Evolutionary conservation across 257 asterid genomes (phyloP).

Genomic region (Capsicum pubescens): DNA sequence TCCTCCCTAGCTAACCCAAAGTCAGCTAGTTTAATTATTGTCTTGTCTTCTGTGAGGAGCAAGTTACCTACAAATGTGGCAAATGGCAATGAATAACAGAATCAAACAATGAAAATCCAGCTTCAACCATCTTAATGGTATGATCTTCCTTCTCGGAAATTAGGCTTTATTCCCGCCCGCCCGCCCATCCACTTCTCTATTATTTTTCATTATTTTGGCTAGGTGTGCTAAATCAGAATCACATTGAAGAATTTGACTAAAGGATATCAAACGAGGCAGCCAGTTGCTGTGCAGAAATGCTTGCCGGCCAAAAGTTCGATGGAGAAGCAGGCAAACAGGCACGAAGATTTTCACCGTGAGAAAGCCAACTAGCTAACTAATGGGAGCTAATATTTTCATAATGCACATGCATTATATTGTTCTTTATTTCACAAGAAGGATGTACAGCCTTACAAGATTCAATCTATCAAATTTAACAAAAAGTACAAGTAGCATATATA

Average conservation of each 20-base stretch:
- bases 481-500: not conserved
- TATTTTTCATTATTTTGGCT: not conserved
- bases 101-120: not conserved
- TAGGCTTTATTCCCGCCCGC: not conserved
- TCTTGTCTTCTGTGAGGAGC: slow-evolving; percentile 65
- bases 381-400: not conserved
- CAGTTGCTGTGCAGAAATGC: not conserved
- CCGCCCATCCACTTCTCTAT: not conserved
- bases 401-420: not conserved
- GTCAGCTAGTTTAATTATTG: slow-evolving; percentile 61
- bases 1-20: slow-evolving; percentile 74
- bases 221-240: not conserved
- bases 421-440: not conserved
- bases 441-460: not conserved
- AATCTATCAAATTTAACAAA: not conserved
- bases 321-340: not conserved
- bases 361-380: not conserved
- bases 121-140: not conserved
- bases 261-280: not conserved
- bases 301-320: not conserved
- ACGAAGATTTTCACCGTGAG: not conserved
- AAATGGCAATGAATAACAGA: slow-evolving; percentile 23
- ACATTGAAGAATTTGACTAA: not conserved
- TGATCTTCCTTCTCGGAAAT: not conserved
- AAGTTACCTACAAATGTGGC: slow-evolving; percentile 51